Base-by-base conservation (phyloP, 2,329 filamentous ascomycete species). In the Fusarium foetens region DNA sequence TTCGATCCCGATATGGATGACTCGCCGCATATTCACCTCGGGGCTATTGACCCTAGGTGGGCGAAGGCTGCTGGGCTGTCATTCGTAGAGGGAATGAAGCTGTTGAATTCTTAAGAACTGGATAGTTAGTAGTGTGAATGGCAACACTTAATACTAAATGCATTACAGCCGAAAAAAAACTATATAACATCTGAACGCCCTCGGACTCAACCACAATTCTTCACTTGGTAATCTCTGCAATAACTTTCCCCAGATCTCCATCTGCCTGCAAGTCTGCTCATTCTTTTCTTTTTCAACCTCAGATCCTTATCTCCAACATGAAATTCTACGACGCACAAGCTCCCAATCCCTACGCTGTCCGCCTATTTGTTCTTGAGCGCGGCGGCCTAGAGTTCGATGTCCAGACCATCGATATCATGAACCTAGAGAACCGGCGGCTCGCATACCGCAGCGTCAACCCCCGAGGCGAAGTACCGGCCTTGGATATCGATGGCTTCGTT, bases 61-160 rank as follows among this genome's bases (percentile, higher is more conserved):
- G 2, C 49, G 1, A 52, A 52, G 23, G 49, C 49, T 52, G 49
- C 49, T n/a, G 49, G 49, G 0, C 0, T 51, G 31, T 6, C 48
- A 0, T 25, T 51, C 4, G 10, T 51, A 0, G 14, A n/a, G 1
- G 46, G 46, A 0, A 49, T 49, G 45, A 16, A 9, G 13, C 8
- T 1, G 8, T 21, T 29, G 8, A 10, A 21, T 25, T 25, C 25
- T 25, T 25, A 25, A 25, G 25, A 25, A 25, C 25, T 25, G 25
- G 25, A 25, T 25, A 25, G 25, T 25, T 25, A 6, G 25, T 25
- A 25, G 25, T 25, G 25, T 25, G 25, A 25, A 25, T 25, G 25
- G 25, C 5, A 25, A 25, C 25, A 25, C 25, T 25, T 6, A 25
- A 6, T 25, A 25, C 25, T 25, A 25, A 25, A 25, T 1, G 25